Evolutionary conservation across 2,329 filamentous ascomycete species (phyloP), one percentile per base, ranked within the genome.

Genomic region (Macrophomina tecta): DNA sequence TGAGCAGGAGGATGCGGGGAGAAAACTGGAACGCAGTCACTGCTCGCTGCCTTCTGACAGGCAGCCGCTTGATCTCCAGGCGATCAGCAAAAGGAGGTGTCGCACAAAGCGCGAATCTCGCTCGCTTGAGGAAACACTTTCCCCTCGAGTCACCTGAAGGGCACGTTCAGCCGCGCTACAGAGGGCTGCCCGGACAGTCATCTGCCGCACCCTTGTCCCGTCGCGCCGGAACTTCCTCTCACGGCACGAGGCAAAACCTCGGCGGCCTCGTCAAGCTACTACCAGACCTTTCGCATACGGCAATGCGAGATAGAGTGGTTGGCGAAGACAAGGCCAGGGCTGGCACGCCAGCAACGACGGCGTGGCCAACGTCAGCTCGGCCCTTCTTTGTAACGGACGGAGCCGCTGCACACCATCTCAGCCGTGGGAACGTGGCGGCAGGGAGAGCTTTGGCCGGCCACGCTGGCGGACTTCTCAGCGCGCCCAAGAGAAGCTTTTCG

Each of bases 1-100:
- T 23, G 23, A 23, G 23, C 16, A 53, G 52, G 32, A 38, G 30
- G 36, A n/a, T 16, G 36, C 52, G 14, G 18, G 58, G 58, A 62
- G 58, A 49, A 62, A 62, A 28, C 34, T 32, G 34, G 58, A 45
- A 38, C 46, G 16, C 58, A 6, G 14, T 9, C 42, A 45, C 30
- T 62, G 58, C 42, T n/a, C n/a, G 42, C 58, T 16, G 58, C 58
- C 58, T 49, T 62, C 58, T 49, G 42, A 49, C 58, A 62, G 32
- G 52, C 52, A 28, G n/a, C 8, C 8, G 40, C 30, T 49, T 62
- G 58, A 62, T 62, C 58, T 30, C 58, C 34, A 40, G 42, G 9
- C 28, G 58, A 62, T 62, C 58, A 49, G 42, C 45, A 45, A 16
- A 28, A 23, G 6, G 23, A 30, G 14, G 55, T 58, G 56, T 62